A percentile compares a stretch with the other conserved stretches of the same genome.
Evolutionary conservation across 805 yeast species (phyloP).

Genomic region (Ogataea siamensis): DNA sequence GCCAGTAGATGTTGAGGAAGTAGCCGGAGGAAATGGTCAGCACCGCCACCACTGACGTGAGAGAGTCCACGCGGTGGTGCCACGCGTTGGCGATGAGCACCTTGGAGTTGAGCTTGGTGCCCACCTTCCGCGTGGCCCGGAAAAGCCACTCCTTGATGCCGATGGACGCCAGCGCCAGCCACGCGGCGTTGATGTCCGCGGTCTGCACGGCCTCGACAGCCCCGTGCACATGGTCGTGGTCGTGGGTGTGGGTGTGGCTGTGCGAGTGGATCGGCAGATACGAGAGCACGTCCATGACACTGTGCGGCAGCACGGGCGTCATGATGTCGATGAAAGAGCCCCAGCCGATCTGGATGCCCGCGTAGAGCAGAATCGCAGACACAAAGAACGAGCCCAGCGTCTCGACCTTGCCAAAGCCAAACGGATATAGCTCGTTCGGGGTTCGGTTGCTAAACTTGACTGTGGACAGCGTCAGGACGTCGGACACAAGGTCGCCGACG

Average conservation of each 20-base stretch:
- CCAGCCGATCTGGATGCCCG: constrained; percentile 92
- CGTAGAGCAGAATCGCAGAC: constrained; percentile 74
- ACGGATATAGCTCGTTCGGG: constrained; percentile 64
- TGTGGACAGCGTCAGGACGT: constrained; percentile 83
- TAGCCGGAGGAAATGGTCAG: constrained; percentile 85
- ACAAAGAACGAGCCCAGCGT: constrained; percentile 90
- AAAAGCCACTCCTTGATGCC: constrained; percentile 85
- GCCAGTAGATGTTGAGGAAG: constrained; percentile 71
- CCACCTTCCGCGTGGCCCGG: constrained; percentile 78
- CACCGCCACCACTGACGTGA: constrained; percentile 89
- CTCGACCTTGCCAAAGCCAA: constrained; percentile 92
- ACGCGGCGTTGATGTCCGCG: constrained; percentile 86
- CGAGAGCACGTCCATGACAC: constrained; percentile 52
- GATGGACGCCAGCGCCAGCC: constrained; percentile 91
- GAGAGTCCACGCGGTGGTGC: constrained; percentile 95
- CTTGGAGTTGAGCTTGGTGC: constrained; percentile 73
- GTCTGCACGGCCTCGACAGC: constrained; percentile 28
- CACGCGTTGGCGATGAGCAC: constrained; percentile 96
- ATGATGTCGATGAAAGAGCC: constrained; percentile 66
- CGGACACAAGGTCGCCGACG: constrained; percentile 84
- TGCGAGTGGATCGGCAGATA: constrained; percentile 54
- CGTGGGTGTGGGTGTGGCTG: constrained; percentile 45
- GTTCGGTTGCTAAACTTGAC: constrained; percentile 69
- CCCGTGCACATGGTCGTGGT: constrained; percentile 25
- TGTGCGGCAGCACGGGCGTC: constrained; percentile 65